Conservation (phyloP, 495 filamentous ascomycete species). For the Talaromyces liani region DNA sequence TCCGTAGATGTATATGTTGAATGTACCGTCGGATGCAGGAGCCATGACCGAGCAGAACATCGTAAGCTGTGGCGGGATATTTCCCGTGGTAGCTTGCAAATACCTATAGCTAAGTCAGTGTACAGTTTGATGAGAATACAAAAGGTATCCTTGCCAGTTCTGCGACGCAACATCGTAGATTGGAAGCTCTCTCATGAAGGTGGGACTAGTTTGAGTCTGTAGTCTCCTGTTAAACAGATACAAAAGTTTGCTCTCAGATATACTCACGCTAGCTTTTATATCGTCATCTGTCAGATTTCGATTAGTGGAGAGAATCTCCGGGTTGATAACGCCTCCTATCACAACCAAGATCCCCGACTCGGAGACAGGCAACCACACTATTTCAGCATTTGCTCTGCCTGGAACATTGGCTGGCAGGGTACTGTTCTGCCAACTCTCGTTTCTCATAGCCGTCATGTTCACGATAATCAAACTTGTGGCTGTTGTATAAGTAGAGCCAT, state of each 20-base stretch:
- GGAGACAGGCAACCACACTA: slow-evolving; percentile 59
- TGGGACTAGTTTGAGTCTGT: slow-evolving; percentile 24
- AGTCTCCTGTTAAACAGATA: neutral
- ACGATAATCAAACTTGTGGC: slow-evolving; percentile 46
- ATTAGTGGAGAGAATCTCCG: slow-evolving; percentile 22
- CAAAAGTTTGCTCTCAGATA: neutral
- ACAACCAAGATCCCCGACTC: slow-evolving; percentile 49
- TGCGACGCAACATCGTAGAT: slow-evolving; percentile 47
- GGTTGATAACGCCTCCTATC: slow-evolving; percentile 50
- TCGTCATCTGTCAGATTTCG: neutral
- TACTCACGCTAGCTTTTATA: slow-evolving; percentile 1
- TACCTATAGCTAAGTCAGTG: slow-evolving; percentile 14
- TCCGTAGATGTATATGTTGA: slow-evolving; percentile 61
- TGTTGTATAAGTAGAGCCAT: slow-evolving; percentile 21
- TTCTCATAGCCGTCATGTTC: slow-evolving; percentile 38
- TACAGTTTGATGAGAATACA: neutral
- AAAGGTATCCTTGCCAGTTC: slow-evolving; percentile 15
- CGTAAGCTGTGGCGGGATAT: slow-evolving; percentile 37
- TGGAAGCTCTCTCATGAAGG: slow-evolving; percentile 49
- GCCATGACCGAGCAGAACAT: slow-evolving; percentile 54
- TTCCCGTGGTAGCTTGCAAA: slow-evolving; percentile 41
- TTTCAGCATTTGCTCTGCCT: slow-evolving; percentile 47
- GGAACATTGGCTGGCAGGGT: slow-evolving; percentile 38
- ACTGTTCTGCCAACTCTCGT: slow-evolving; percentile 42
- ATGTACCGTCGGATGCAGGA: slow-evolving; percentile 44